These are phyloP conservation scores for Babesia bigemina DNA, from an alignment of 169 alveolate species.

Conservation along the genomic window DNA sequence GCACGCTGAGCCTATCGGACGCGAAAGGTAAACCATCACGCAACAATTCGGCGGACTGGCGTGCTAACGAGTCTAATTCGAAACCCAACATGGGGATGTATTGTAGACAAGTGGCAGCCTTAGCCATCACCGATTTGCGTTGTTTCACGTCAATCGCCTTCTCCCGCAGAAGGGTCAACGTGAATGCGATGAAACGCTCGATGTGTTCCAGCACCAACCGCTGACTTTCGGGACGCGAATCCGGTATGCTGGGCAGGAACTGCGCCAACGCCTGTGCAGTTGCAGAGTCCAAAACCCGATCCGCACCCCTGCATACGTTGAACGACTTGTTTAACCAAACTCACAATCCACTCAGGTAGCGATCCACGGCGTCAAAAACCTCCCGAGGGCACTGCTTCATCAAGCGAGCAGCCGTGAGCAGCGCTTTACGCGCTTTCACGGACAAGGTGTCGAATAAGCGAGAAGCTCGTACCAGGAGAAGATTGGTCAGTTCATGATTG, in stretches of 20 bases:
- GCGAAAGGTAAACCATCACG: constrained; percentile 2
- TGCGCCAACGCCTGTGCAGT: not conserved
- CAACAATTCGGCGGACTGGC: not conserved
- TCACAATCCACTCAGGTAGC: not conserved
- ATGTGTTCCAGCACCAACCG: constrained; percentile 9
- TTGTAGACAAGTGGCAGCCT: constrained; percentile 6
- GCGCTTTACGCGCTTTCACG: not conserved
- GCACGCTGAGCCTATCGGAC: constrained; percentile 1
- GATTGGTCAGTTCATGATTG: not conserved
- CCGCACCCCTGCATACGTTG: constrained; percentile 5
- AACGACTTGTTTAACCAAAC: not conserved
- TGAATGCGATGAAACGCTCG: constrained; percentile 15
- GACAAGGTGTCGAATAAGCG: not conserved
- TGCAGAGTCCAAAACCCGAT: constrained; percentile 1
- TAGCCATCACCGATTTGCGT: not conserved
- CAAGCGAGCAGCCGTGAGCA: not conserved
- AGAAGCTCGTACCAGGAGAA: not conserved
- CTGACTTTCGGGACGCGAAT: constrained; percentile 9
- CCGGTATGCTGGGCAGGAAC: constrained; percentile 14
- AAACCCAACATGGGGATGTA: constrained; percentile 18
- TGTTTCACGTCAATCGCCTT: not conserved
- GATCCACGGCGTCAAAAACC: constrained; percentile 27
- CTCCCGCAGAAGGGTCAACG: constrained; percentile 7
- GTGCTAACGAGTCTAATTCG: constrained; percentile 14
- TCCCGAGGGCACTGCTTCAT: constrained; percentile 15